phyloP scores from a whole-genome alignment of 768 basidiomycete genomes.

The Xanthoconium purpureum region DNA sequence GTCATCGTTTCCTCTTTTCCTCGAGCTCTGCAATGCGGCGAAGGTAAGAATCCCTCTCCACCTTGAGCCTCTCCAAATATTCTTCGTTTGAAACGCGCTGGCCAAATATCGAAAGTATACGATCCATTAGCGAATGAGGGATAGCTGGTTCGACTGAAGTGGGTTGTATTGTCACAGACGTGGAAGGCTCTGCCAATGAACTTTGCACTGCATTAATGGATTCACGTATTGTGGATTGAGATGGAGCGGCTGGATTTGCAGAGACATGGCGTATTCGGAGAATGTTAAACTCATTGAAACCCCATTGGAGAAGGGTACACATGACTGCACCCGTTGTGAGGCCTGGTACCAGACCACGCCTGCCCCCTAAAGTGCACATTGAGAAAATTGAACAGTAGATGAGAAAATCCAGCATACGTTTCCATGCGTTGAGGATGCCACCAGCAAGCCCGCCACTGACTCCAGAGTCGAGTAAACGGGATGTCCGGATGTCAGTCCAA shows the following conservation, averaged over 20 bases:
- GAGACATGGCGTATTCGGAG: constrained; percentile 57
- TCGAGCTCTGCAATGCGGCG: constrained; percentile 55
- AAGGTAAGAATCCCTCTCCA: constrained; percentile 52
- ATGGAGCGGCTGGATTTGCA: constrained; percentile 13
- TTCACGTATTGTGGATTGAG: not conserved
- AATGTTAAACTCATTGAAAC: constrained; percentile 66
- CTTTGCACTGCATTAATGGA: not conserved
- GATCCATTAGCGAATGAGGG: constrained; percentile 31
- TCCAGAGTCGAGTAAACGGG: constrained; percentile 67
- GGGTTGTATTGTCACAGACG: constrained; percentile 17
- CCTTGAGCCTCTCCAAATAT: constrained; percentile 58
- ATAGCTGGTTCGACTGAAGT: not conserved
- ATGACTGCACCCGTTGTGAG: constrained; percentile 55
- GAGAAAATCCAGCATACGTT: constrained; percentile 40
- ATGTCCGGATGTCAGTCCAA: constrained; percentile 53
- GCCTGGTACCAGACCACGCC: constrained; percentile 54
- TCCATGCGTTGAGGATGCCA: constrained; percentile 54
- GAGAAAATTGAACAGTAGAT: not conserved
- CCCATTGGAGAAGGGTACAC: constrained; percentile 62
- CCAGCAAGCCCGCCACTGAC: constrained; percentile 71
- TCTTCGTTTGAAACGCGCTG: constrained; percentile 67
- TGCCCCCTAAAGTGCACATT: constrained; percentile 50
- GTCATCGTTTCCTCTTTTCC: constrained; percentile 34
- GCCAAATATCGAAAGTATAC: constrained; percentile 33
- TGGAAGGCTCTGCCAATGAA: not conserved